Evolutionary conservation across 371 early-diverging fungal genomes (phyloP).

Genomic region (Cokeromyces recurvatus): DNA sequence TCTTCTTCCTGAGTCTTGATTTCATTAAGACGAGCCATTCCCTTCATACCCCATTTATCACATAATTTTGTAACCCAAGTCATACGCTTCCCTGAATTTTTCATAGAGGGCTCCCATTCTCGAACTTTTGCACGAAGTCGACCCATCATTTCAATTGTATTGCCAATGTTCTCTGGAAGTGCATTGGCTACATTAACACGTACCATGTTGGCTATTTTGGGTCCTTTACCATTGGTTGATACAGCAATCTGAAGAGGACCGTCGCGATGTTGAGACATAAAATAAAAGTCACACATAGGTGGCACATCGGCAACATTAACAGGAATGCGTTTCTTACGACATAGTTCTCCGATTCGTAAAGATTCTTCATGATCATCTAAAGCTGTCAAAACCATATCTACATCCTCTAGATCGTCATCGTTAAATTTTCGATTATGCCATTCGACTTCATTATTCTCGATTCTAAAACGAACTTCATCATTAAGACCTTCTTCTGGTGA

Average conservation of each 20-base stretch:
- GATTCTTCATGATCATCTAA: conserved; percentile 75
- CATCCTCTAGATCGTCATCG: conserved; percentile 49
- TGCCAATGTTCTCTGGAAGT: conserved; percentile 62
- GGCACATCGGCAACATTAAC: conserved; percentile 93
- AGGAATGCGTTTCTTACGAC: conserved; percentile 68
- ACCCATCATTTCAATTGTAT: conserved; percentile 72
- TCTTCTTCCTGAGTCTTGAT: conserved; percentile 20
- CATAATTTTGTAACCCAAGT: conserved; percentile 72
- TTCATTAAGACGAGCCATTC: conserved; percentile 25
- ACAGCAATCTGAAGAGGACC: conserved; percentile 85
- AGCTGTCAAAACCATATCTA: conserved; percentile 79
- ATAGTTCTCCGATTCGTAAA: conserved; percentile 61
- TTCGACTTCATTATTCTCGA: conserved; percentile 52
- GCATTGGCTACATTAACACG: conserved; percentile 61
- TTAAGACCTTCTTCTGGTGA: conserved; percentile 61
- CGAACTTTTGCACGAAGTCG: conserved; percentile 62
- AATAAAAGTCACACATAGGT: conserved; percentile 88
- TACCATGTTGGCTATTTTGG: conserved; percentile 79
- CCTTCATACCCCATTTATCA: conserved; percentile 49
- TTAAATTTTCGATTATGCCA: conserved; percentile 60
- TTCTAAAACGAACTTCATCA: conserved; percentile 60
- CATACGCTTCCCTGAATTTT: conserved; percentile 72
- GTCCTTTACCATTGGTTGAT: conserved; percentile 88
- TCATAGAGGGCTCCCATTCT: conserved; percentile 61
- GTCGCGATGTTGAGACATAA: conserved; percentile 83